Evolutionary conservation across 441 rosid genomes (phyloP).

Genomic region (Erysimum pusillum): DNA sequence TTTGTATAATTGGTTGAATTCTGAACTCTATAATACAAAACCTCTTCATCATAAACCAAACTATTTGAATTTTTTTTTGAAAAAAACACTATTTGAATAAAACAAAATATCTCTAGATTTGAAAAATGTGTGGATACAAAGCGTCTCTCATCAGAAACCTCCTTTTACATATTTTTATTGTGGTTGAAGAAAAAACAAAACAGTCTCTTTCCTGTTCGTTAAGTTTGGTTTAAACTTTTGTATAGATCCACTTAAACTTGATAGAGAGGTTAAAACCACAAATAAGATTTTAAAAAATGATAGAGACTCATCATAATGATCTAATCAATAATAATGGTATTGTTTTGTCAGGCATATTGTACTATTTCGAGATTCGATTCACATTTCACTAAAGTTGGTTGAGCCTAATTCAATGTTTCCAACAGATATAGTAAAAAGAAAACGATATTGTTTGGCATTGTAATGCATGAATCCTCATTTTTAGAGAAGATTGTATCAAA

Average conservation of each 20-base stretch:
- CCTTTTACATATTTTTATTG: neutral
- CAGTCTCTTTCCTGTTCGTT: neutral
- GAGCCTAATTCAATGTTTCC: constrained; percentile 29
- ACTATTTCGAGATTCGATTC: constrained; percentile 27
- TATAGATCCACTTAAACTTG: constrained; percentile 23
- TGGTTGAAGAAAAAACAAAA: constrained; percentile 20
- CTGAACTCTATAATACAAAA: constrained; percentile 10
- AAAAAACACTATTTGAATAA: neutral
- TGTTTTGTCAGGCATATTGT: constrained; percentile 18
- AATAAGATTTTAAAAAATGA: neutral
- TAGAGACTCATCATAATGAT: constrained; percentile 18
- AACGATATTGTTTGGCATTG: constrained; percentile 3
- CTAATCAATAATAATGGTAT: neutral
- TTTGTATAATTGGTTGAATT: constrained; percentile 8
- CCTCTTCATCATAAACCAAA: constrained; percentile 19
- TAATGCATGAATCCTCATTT: constrained; percentile 26
- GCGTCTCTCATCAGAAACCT: neutral
- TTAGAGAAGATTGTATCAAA: constrained; percentile 17
- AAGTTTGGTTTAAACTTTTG: constrained; percentile 18
- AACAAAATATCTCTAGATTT: neutral
- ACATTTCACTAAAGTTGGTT: neutral
- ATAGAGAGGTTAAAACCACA: constrained; percentile 5
- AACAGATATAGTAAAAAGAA: constrained; percentile 16
- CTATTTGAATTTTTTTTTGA: neutral
- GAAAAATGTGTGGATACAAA: constrained; percentile 11